phyloP scores from a whole-genome alignment of 2,329 filamentous ascomycete genomes.

The Coniochaeta sp. region DNA sequence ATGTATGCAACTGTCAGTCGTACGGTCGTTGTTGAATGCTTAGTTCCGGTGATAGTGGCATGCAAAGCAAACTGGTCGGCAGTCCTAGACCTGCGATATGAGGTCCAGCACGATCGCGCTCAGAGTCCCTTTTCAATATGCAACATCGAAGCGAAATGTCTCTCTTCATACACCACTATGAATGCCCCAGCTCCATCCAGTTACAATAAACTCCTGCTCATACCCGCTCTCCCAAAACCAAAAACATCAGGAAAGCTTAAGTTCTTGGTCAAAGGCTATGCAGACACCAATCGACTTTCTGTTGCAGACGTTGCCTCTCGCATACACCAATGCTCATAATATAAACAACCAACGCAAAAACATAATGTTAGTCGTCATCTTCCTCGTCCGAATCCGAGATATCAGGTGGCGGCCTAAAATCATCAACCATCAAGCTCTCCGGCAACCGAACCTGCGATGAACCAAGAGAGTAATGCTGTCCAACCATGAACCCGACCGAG shows the following conservation, averaged over 20 bases:
- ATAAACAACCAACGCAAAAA: neutral
- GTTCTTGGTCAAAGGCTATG: neutral
- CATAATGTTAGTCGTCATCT: neutral
- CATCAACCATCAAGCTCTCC: conserved; percentile 31
- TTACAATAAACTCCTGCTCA: neutral
- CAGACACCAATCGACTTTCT: neutral
- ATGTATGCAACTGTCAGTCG: too few species aligned
- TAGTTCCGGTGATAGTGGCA: too few species aligned
- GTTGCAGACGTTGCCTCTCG: neutral
- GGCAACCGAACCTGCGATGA: conserved; percentile 42
- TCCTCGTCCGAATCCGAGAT: conserved; percentile 37
- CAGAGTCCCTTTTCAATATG: neutral
- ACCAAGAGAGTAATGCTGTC: conserved; percentile 13
- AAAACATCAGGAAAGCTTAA: neutral
- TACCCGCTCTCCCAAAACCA: neutral
- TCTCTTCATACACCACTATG: neutral
- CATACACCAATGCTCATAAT: neutral
- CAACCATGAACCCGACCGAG: conserved; percentile 7
- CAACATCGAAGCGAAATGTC: neutral
- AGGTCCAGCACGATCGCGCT: neutral
- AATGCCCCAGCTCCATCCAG: neutral
- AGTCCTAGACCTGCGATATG: too few species aligned
- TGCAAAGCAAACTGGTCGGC: too few species aligned
- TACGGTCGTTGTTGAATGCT: too few species aligned
- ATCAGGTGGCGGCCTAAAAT: conserved; percentile 28